Evolutionary conservation across 352 stramenopile genomes (phyloP), one percentile per base, ranked within the genome.

Genomic region (Phytopythium cucurbitacearum): DNA sequence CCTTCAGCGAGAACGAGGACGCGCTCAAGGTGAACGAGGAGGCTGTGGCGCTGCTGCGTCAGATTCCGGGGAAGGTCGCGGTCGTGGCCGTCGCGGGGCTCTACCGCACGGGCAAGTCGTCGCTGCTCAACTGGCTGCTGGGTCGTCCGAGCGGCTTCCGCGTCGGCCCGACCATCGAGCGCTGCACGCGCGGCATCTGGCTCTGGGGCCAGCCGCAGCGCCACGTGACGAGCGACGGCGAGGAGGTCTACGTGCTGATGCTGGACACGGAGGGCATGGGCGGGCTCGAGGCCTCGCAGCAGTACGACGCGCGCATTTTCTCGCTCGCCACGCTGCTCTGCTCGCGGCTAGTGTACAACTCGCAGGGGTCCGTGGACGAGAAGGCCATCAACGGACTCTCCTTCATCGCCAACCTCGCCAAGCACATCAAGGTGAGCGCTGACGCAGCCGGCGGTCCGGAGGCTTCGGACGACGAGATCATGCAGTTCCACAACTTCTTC

Each of bases 311-410:
- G 43, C 80, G 82, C 10, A 94, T 96, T 60, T 96, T 96, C 62
- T 87, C 81, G 48, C 63, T 96, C 48, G 80, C 85, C 34, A 87
- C 78, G 52, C 62, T 96, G 44, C 73, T 96, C 16, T 93, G 79
- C 62, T 94, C 80, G 44, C 90, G 87, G 53, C 69, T 96, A 40
- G 85, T 96, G 50, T 96, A 94, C 69, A 96, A 96, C 61, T 90
- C 79, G 52, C 80, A 89, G 52, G 83, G 82, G 8, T 90, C 71
- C 34, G 81, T 96, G 44, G 85, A 95, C 53, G 83, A 93, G 54
- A 91, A 90, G 54, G 85, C 87, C 12, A 94, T 96, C 47, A 65
- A 73, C 41, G 81, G 78, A 3, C 64, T 96, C 4, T 90, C 80
- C 32, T 94, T 96, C 64, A 91, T 96, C 53, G 85, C 81, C 7